Percentiles rank a stretch among this genome's conserved stretches.
These are phyloP conservation scores for Thelonectria blattea DNA, from an alignment of 2,329 filamentous ascomycete genomes.

Conservation along the genomic window DNA sequence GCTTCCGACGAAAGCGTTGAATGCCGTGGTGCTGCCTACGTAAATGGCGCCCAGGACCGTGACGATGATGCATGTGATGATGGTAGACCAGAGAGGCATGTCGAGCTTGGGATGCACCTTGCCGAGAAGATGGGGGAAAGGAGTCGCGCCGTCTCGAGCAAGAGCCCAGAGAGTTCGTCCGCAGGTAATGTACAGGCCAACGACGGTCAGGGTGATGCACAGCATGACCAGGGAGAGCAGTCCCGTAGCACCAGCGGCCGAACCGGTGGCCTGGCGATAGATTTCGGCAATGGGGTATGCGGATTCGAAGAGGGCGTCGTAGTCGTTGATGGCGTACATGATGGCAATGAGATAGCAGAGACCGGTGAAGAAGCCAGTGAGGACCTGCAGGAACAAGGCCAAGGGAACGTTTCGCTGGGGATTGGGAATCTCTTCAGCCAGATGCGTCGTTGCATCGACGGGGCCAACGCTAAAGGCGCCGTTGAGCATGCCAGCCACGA, in stretches of 20 bases:
- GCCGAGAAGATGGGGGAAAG: slow-evolving; percentile 39
- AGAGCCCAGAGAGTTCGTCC: slow-evolving; percentile 50
- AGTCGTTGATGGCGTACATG: slow-evolving; percentile 65
- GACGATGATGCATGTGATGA: slow-evolving; percentile 49
- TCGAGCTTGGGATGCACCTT: slow-evolving; percentile 39
- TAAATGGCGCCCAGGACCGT: slow-evolving; percentile 69
- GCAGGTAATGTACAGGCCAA: slow-evolving; percentile 47
- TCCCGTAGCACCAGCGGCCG: slow-evolving; percentile 55
- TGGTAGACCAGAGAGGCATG: slow-evolving; percentile 55
- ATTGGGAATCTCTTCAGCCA: slow-evolving; percentile 68
- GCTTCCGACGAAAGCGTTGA: slow-evolving; percentile 67
- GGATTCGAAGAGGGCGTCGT: slow-evolving; percentile 55
- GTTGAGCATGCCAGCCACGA: slow-evolving; percentile 57
- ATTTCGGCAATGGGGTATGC: slow-evolving; percentile 70
- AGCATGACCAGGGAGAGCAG: slow-evolving; percentile 52
- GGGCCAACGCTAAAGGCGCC: slow-evolving; percentile 72
- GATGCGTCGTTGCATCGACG: slow-evolving; percentile 68
- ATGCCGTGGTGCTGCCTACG: slow-evolving; percentile 69
- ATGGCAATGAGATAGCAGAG: slow-evolving; percentile 59
- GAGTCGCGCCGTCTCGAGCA: slow-evolving; percentile 48
- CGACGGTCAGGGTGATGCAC: slow-evolving; percentile 44
- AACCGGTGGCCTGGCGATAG: slow-evolving; percentile 64
- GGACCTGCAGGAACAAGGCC: slow-evolving; percentile 57
- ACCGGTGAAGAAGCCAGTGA: slow-evolving; percentile 57
- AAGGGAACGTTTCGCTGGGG: slow-evolving; percentile 60